These are phyloP conservation scores for Skeletonema marinoi DNA, from an alignment of 108 stramenopile species.

Conservation along the genomic window DNA sequence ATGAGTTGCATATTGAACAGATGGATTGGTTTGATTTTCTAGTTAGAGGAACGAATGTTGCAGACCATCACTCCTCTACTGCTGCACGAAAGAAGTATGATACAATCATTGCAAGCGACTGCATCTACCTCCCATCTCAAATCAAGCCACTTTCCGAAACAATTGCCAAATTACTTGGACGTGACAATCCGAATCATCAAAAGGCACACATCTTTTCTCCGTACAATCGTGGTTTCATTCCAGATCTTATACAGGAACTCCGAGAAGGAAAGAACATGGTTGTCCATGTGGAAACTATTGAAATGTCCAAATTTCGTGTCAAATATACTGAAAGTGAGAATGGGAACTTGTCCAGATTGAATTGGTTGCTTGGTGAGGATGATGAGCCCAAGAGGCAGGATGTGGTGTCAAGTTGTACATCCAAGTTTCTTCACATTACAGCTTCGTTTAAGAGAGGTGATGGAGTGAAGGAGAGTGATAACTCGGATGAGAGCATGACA, in stretches of 20 bases:
- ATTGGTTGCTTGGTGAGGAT: background rate
- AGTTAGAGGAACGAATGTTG: constrained; percentile 2
- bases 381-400: background rate
- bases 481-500: too few species aligned
- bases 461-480: too few species aligned
- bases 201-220: constrained; percentile 64
- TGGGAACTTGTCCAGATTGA: background rate
- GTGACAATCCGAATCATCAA: background rate
- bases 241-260: constrained; percentile 36
- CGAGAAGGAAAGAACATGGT: constrained; percentile 31
- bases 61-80: background rate
- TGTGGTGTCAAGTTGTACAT: background rate
- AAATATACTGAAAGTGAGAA: constrained; percentile 14
- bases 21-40: constrained; percentile 56
- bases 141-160: constrained; percentile 26
- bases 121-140: constrained; percentile 45
- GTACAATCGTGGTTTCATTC: constrained; percentile 52
- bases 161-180: constrained; percentile 9
- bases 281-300: constrained; percentile 48
- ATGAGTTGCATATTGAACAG: constrained; percentile 30
- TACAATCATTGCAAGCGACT: constrained; percentile 72
- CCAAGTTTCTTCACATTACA: constrained; percentile 14
- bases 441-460: background rate
- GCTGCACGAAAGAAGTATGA: constrained; percentile 32
- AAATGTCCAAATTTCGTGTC: constrained; percentile 54